These are phyloP conservation scores for Gymnopilus dilepis DNA, from an alignment of 768 basidiomycete genomes.

Conservation along the genomic window DNA sequence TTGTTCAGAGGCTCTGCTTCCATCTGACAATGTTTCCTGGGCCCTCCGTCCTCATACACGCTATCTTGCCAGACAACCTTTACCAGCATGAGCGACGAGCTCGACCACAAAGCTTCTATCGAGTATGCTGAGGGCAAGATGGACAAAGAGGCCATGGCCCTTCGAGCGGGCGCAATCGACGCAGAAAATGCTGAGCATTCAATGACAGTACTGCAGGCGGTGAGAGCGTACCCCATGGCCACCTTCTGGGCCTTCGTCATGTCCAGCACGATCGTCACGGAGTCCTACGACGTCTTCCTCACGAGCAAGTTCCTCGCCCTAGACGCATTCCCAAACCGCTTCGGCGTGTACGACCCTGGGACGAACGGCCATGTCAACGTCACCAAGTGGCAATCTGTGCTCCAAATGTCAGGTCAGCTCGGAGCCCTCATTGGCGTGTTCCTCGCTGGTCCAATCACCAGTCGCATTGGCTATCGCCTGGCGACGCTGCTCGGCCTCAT, in stretches of 20 bases:
- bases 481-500: constrained; percentile 4
- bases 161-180: constrained; percentile 1
- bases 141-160: constrained; percentile 3
- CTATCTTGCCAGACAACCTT: background rate
- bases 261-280: constrained; percentile 1
- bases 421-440: background rate
- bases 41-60: constrained; percentile 2
- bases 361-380: background rate
- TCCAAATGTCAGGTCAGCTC: constrained; percentile 1
- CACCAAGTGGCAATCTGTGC: constrained; percentile 5
- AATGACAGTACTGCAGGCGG: constrained; percentile 1
- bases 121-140: background rate
- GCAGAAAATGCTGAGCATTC: constrained; percentile 1
- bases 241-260: constrained; percentile 5
- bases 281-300: constrained; percentile 5
- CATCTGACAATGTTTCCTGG: background rate
- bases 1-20: constrained; percentile 1
- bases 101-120: constrained; percentile 1
- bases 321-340: constrained; percentile 3
- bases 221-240: constrained; percentile 3
- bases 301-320: constrained; percentile 2
- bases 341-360: constrained; percentile 1
- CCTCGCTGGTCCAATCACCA: constrained; percentile 2
- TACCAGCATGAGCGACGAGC: constrained; percentile 1
- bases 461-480: background rate